phyloP scores from a whole-genome alignment of 495 filamentous ascomycete genomes.

The Penicillium angulare region DNA sequence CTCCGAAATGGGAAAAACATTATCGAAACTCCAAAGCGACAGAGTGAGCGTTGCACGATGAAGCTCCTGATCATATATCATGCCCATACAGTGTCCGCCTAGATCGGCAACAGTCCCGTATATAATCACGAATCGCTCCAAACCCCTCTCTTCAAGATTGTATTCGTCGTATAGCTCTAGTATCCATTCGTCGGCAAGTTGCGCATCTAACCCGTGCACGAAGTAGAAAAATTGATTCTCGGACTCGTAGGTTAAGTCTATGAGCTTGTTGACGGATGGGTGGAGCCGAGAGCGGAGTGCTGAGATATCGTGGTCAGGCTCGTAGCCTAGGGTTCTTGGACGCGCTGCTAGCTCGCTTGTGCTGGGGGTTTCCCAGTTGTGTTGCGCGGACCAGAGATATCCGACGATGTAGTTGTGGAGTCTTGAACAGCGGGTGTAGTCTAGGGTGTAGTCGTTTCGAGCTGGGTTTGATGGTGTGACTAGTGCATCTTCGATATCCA shows the following conservation, averaged over 20 bases:
- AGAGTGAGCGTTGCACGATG: slow-evolving; percentile 15
- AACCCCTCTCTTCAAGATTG: slow-evolving; percentile 10
- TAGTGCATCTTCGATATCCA: slow-evolving; percentile 25
- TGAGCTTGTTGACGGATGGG: slow-evolving; percentile 24
- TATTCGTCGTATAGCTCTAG: slow-evolving; percentile 5
- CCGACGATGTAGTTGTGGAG: slow-evolving; percentile 42
- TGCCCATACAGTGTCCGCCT: slow-evolving; percentile 13
- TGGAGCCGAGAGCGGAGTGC: slow-evolving; percentile 20
- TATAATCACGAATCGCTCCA: slow-evolving; percentile 20
- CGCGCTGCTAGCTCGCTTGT: slow-evolving; percentile 16
- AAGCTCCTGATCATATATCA: slow-evolving; percentile 19
- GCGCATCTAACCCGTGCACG: slow-evolving; percentile 6
- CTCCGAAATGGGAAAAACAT: slow-evolving; percentile 12
- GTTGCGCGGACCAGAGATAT: slow-evolving; percentile 30
- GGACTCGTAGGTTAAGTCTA: slow-evolving; percentile 22
- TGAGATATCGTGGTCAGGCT: no score
- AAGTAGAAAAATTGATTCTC: slow-evolving; percentile 24
- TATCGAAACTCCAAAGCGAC: slow-evolving; percentile 9
- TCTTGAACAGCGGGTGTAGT: slow-evolving; percentile 38
- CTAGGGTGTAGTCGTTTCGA: slow-evolving; percentile 27
- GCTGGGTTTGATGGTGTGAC: slow-evolving; percentile 29
- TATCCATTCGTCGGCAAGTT: no score
- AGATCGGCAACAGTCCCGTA: slow-evolving; percentile 8
- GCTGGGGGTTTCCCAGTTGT: slow-evolving; percentile 8
- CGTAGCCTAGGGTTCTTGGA: no score